A percentile compares a stretch with the other conserved stretches of the same genome.
These are phyloP conservation scores for Diaporthe vexans DNA, from an alignment of 2,329 filamentous ascomycete genomes.

Conservation along the genomic window DNA sequence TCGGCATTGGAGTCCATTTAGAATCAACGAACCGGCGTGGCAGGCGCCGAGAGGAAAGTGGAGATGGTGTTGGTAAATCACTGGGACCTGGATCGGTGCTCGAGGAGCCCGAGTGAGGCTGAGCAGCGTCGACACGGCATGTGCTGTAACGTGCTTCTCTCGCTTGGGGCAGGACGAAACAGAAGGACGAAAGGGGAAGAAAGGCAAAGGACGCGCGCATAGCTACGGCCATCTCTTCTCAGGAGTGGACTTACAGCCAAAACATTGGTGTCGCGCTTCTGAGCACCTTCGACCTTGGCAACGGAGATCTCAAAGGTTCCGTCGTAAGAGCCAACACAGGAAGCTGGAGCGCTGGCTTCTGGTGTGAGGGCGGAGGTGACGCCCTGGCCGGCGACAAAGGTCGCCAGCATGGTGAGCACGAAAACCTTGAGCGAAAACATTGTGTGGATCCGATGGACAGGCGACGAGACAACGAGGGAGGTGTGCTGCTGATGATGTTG, in stretches of 20 bases:
- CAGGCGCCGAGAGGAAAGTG: neutral
- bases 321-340: conserved; percentile 64
- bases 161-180: neutral
- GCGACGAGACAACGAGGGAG: neutral
- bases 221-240: neutral
- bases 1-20: neutral
- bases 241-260: conserved; percentile 47
- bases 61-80: neutral
- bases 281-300: conserved; percentile 54
- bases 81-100: neutral
- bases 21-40: neutral
- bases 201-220: neutral
- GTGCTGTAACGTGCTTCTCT: neutral
- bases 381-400: conserved; percentile 58
- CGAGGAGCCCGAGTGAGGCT: neutral
- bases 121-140: neutral
- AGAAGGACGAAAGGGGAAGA: neutral
- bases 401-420: conserved; percentile 59
- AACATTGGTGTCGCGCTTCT: conserved; percentile 50
- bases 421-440: conserved; percentile 50
- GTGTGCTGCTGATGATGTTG: neutral
- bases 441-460: conserved; percentile 37
- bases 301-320: conserved; percentile 73
- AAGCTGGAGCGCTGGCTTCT: conserved; percentile 59
- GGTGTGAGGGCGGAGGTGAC: conserved; percentile 61